Evolutionary conservation across 2,329 filamentous ascomycete genomes (phyloP).

Genomic region (Phialophora chinensis): DNA sequence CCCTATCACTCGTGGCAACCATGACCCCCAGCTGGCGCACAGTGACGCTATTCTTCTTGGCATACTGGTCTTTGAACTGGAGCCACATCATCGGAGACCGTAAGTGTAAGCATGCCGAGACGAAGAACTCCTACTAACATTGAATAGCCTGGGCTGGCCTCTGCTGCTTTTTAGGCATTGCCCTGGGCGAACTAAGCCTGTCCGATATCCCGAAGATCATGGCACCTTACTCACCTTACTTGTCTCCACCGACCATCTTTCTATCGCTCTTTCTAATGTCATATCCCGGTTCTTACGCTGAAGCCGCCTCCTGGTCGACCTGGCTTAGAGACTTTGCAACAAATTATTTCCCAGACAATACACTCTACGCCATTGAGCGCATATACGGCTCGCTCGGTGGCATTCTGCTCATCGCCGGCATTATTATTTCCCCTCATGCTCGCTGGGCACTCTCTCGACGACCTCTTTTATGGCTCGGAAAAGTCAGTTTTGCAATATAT

Average conservation of each 20-base stretch:
- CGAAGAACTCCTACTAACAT: conserved; percentile 6
- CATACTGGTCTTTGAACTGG: conserved; percentile 52
- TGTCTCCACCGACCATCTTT: conserved; percentile 52
- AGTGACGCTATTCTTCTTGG: conserved; percentile 54
- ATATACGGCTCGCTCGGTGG: conserved; percentile 59
- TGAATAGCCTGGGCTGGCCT: conserved; percentile 53
- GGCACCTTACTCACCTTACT: conserved; percentile 53
- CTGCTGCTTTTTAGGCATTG: conserved; percentile 67
- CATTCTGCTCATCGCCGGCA: conserved; percentile 56
- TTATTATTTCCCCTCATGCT: conserved; percentile 59
- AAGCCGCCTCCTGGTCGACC: conserved; percentile 62
- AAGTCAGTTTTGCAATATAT: conserved; percentile 69
- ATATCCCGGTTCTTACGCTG: conserved; percentile 62
- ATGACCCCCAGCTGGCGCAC: conserved; percentile 59
- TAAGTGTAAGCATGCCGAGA: conserved; percentile 32
- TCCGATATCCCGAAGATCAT: conserved; percentile 49
- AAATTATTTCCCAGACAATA: conserved; percentile 49
- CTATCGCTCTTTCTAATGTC: conserved; percentile 64
- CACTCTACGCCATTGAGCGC: conserved; percentile 56
- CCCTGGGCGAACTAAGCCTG: conserved; percentile 59
- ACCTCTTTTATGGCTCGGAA: conserved; percentile 66
- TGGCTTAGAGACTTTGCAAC: conserved; percentile 25
- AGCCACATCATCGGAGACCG: conserved; percentile 47
- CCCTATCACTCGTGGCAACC: conserved; percentile 59
- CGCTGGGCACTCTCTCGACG: conserved; percentile 62